These are phyloP conservation scores for Auricularia sp. DNA, from an alignment of 768 basidiomycete species.

Conservation along the genomic window DNA sequence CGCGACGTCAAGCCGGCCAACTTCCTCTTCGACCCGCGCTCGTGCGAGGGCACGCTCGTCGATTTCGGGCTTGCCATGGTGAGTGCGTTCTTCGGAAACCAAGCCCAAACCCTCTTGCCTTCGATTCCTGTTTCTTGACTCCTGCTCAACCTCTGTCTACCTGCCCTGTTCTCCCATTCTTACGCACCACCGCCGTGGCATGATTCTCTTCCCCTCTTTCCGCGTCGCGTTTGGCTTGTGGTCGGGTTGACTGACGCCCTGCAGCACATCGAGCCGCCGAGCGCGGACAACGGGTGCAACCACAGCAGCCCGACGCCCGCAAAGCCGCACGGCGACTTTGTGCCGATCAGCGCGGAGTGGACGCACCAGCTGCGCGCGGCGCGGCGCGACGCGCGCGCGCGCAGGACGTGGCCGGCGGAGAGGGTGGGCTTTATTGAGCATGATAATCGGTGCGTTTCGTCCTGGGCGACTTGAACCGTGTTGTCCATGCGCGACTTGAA, in stretches of 20 bases:
- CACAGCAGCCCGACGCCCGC: conserved; percentile 58
- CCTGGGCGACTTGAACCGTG: too few relatives aligned
- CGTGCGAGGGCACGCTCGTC: conserved; percentile 75
- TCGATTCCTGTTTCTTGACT: too few relatives aligned
- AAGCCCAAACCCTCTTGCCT: too few relatives aligned
- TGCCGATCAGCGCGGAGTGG: conserved; percentile 37
- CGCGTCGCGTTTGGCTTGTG: not conserved
- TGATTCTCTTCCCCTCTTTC: conserved; percentile 19
- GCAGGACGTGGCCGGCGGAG: conserved; percentile 44
- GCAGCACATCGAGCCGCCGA: conserved; percentile 55
- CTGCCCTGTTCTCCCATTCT: too few relatives aligned
- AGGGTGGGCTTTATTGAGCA: conserved; percentile 70
- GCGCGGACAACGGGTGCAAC: conserved; percentile 43
- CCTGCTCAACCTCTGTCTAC: too few relatives aligned
- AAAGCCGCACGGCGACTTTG: conserved; percentile 60
- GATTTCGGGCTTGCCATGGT: conserved; percentile 80
- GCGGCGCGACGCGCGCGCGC: conserved; percentile 29
- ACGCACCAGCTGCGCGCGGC: conserved; percentile 54
- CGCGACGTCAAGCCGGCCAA: conserved; percentile 98
- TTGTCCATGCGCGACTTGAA: too few relatives aligned
- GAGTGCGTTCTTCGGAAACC: too few relatives aligned
- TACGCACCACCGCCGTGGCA: conserved; percentile 40
- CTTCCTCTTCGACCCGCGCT: conserved; percentile 83
- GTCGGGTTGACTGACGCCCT: too few relatives aligned
- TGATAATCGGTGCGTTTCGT: conserved; percentile 56